These are phyloP conservation scores for Aspergillus udagawae DNA, from an alignment of 2,329 filamentous ascomycete genomes.

Conservation along the genomic window DNA sequence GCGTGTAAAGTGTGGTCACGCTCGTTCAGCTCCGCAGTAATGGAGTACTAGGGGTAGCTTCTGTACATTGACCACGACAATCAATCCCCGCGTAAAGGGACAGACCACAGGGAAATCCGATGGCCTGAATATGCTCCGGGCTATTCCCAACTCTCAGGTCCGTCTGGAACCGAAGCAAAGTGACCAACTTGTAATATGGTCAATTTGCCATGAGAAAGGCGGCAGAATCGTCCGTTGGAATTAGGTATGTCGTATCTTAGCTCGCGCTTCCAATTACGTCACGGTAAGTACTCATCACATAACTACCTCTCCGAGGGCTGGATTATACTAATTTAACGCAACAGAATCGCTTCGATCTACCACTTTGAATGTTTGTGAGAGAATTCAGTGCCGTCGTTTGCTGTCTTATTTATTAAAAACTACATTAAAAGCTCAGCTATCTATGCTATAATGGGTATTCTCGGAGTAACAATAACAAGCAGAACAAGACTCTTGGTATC, in stretches of 20 bases:
- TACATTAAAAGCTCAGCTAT: conserved; percentile 15
- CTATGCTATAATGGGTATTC: conserved; percentile 20
- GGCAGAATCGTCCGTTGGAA: not conserved
- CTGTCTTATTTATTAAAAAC: conserved; percentile 10
- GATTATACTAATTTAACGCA: not conserved
- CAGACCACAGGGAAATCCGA: not conserved
- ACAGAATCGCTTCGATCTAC: not conserved
- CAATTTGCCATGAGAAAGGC: not conserved
- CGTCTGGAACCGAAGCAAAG: not conserved
- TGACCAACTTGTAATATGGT: not conserved
- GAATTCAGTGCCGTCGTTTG: not conserved
- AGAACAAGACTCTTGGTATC: conserved; percentile 14
- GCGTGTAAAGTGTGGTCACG: not conserved
- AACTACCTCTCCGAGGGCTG: no score
- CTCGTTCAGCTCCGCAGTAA: not conserved
- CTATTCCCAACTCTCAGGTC: not conserved
- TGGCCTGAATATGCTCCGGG: not conserved
- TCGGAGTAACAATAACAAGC: conserved; percentile 6
- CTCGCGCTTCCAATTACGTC: not conserved
- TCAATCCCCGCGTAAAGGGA: not conserved
- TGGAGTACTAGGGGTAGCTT: not conserved
- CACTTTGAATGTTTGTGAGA: not conserved
- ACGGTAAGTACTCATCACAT: not conserved
- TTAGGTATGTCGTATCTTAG: not conserved
- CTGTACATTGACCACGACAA: not conserved